Evolutionary conservation across 805 yeast species (phyloP).

Genomic region (Candida andamanensis): DNA sequence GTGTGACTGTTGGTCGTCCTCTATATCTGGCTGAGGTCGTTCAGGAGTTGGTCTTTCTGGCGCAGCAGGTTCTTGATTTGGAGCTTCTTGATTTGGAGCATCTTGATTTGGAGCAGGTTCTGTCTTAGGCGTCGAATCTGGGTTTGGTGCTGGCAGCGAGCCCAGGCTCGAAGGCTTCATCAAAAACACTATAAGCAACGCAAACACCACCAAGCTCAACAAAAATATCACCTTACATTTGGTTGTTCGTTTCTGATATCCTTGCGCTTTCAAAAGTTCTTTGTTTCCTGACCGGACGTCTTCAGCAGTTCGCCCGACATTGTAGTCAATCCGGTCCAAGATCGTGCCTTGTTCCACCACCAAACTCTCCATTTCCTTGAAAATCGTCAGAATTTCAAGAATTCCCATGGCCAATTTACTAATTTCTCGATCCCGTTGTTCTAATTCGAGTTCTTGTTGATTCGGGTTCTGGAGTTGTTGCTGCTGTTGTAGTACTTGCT

Average conservation of each 20-base stretch:
- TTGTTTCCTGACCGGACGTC: conserved; percentile 73
- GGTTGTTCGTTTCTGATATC: conserved; percentile 81
- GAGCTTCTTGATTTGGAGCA: not conserved
- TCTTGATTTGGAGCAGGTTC: not conserved
- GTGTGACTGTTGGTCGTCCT: not conserved
- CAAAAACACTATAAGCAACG: conserved; percentile 63
- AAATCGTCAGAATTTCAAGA: conserved; percentile 85
- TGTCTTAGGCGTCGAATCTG: too few relatives aligned
- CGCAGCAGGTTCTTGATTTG: not conserved
- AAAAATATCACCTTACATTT: conserved; percentile 85
- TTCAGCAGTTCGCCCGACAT: conserved; percentile 71
- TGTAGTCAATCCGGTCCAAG: conserved; percentile 90
- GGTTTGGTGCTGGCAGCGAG: too few relatives aligned
- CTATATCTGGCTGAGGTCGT: not conserved
- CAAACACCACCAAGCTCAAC: conserved; percentile 63
- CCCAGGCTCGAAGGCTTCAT: conserved; percentile 47
- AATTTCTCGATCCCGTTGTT: conserved; percentile 84
- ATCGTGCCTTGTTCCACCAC: conserved; percentile 95
- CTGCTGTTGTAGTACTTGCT: conserved; percentile 22
- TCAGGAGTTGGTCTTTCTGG: not conserved
- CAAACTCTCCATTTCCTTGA: conserved; percentile 86
- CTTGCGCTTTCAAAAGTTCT: conserved; percentile 70
- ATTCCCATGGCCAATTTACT: conserved; percentile 91
- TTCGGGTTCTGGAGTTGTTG: conserved; percentile 17
- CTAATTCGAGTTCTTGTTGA: conserved; percentile 37